A percentile compares a stretch with the other conserved stretches of the same genome.
Conservation (phyloP, 192 early-diverging fungal species). For the Kappamyces sp. region DNA sequence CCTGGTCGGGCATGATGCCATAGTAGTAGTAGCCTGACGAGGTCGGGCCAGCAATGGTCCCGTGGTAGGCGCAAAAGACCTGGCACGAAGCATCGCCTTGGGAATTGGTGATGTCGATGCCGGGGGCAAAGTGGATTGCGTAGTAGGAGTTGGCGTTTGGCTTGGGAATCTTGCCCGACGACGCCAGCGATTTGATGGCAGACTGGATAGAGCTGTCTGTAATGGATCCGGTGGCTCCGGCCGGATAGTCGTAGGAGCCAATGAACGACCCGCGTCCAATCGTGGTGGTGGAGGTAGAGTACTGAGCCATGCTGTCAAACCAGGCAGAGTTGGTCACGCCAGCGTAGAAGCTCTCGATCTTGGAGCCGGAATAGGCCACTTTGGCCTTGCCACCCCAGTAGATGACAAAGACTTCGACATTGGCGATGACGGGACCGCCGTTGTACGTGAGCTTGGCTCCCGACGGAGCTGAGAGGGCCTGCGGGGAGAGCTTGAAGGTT, state of each 20-base stretch:
- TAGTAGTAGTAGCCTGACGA: constrained; percentile 17
- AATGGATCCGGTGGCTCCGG: not conserved
- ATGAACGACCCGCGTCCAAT: constrained; percentile 18
- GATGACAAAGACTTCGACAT: constrained; percentile 18
- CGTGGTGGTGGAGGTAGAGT: constrained; percentile 14
- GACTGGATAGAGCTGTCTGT: constrained; percentile 1
- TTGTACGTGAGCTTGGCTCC: constrained; percentile 7
- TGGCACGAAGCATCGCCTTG: not conserved
- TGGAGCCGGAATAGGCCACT: not conserved
- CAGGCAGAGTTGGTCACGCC: constrained; percentile 12
- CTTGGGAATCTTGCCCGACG: not conserved
- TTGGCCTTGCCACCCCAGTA: constrained; percentile 8
- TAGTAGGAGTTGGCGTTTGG: constrained; percentile 27
- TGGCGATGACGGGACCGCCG: constrained; percentile 22
- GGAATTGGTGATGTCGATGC: constrained; percentile 12
- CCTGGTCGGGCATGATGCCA: constrained; percentile 28
- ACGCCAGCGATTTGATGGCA: not conserved
- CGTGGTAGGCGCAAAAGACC: constrained; percentile 17
- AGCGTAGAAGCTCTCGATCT: constrained; percentile 19
- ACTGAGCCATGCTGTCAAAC: constrained; percentile 15
- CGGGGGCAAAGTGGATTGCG: constrained; percentile 23
- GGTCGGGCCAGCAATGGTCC: constrained; percentile 11
- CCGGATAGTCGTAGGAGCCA: constrained; percentile 2
- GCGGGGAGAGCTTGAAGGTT: too few species aligned
- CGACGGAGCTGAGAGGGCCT: too few species aligned